These are phyloP conservation scores for Linnemannia exigua DNA, from an alignment of 192 early-diverging fungal genomes.

Conservation along the genomic window DNA sequence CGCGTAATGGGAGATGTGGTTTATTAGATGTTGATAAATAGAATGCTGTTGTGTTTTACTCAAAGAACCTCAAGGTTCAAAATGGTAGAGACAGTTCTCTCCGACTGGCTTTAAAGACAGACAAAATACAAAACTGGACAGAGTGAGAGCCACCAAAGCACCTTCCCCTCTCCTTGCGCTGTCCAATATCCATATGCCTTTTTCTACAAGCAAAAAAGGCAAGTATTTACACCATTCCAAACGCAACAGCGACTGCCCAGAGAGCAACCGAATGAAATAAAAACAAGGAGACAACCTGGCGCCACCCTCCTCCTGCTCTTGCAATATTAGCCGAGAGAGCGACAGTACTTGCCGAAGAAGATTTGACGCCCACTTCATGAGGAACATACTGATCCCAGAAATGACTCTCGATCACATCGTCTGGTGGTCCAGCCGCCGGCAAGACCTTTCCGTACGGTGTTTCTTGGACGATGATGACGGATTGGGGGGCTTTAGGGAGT, in stretches of 20 bases:
- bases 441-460: conserved; percentile 36
- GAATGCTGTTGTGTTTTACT: too few species aligned
- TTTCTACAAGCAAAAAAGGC: background rate
- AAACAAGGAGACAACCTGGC: background rate
- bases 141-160: background rate
- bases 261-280: background rate
- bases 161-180: too few species aligned
- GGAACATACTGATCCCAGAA: conserved; percentile 38
- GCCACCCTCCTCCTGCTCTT: background rate
- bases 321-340: background rate
- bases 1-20: too few species aligned
- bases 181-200: too few species aligned
- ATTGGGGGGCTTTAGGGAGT: conserved; percentile 38
- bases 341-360: background rate
- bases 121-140: too few species aligned
- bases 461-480: conserved; percentile 33
- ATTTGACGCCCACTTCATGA: background rate
- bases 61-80: too few species aligned
- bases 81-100: too few species aligned
- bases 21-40: too few species aligned
- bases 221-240: background rate
- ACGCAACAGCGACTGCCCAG: background rate
- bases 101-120: too few species aligned
- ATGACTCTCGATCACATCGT: conserved; percentile 37
- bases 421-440: conserved; percentile 34